A percentile compares a stretch with the other conserved stretches of the same genome.
phyloP scores from a whole-genome alignment of 768 basidiomycete species.

The Dentipellis sp. region DNA sequence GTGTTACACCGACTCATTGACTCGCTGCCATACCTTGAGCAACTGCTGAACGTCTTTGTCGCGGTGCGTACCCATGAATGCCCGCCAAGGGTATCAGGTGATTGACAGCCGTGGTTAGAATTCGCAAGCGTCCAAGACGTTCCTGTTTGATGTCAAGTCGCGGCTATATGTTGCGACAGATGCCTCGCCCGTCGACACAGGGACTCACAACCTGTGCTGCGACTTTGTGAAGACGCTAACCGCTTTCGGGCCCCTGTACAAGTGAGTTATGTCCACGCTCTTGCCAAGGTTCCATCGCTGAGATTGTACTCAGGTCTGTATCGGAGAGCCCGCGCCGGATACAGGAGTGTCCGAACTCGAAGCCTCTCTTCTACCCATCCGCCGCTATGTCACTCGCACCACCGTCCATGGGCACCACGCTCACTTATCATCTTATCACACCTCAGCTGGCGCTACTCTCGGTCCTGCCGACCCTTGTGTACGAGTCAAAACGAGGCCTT shows the following conservation, averaged over 20 bases:
- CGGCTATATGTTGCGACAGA: constrained; percentile 92
- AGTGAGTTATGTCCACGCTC: constrained; percentile 31
- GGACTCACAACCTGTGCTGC: constrained; percentile 82
- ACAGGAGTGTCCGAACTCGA: constrained; percentile 13
- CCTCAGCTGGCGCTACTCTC: constrained; percentile 63
- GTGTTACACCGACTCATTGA: constrained; percentile 84
- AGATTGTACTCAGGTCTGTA: constrained; percentile 6
- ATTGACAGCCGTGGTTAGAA: constrained; percentile 39
- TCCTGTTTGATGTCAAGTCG: constrained; percentile 81
- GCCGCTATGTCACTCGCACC: constrained; percentile 56
- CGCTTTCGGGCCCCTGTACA: constrained; percentile 80
- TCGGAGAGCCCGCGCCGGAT: constrained; percentile 17
- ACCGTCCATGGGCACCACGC: constrained; percentile 56
- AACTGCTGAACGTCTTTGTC: constrained; percentile 79
- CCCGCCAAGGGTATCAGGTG: background rate
- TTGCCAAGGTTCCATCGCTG: background rate
- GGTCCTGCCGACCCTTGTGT: constrained; percentile 63
- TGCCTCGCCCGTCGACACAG: constrained; percentile 81
- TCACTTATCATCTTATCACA: constrained; percentile 79
- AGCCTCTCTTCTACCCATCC: constrained; percentile 54
- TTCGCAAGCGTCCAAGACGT: constrained; percentile 88
- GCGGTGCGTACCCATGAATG: constrained; percentile 34
- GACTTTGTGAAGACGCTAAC: constrained; percentile 86
- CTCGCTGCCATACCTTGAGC: constrained; percentile 79
- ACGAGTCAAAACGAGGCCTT: constrained; percentile 62